Evolutionary conservation across 108 stramenopile genomes (phyloP).

Genomic region (Craspedostauros australis): DNA sequence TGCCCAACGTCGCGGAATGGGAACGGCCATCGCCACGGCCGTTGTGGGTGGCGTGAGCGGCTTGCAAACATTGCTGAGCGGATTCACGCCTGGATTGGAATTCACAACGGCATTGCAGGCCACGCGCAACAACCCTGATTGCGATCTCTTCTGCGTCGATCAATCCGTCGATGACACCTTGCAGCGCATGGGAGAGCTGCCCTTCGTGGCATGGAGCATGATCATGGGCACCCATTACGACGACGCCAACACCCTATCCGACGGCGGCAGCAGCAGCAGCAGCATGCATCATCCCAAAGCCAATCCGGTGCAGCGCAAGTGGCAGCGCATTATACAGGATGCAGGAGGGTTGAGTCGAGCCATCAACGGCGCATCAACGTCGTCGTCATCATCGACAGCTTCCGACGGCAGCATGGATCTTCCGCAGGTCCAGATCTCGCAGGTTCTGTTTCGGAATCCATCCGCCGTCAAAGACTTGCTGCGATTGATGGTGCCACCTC

Average conservation of each 20-base stretch:
- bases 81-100: conserved; percentile 39
- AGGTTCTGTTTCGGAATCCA: conserved; percentile 18
- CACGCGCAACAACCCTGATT: conserved; percentile 2
- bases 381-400: no score
- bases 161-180: conserved; percentile 35
- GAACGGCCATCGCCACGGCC: conserved; percentile 29
- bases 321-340: no score
- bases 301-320: not conserved
- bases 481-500: conserved; percentile 23
- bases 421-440: conserved; percentile 17
- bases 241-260: not conserved
- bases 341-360: no score
- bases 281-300: no score
- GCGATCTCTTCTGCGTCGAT: conserved; percentile 39
- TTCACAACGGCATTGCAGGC: conserved; percentile 29
- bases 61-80: conserved; percentile 24
- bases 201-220: conserved; percentile 8
- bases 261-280: no score
- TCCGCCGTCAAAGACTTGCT: conserved; percentile 22
- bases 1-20: conserved; percentile 8
- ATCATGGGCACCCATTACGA: not conserved
- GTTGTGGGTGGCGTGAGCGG: conserved; percentile 24
- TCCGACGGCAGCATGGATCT: no score
- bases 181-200: conserved; percentile 24
- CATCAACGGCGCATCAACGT: no score